These are phyloP conservation scores for Hygrophila difformis DNA, from an alignment of 257 asterid genomes.

Conservation along the genomic window DNA sequence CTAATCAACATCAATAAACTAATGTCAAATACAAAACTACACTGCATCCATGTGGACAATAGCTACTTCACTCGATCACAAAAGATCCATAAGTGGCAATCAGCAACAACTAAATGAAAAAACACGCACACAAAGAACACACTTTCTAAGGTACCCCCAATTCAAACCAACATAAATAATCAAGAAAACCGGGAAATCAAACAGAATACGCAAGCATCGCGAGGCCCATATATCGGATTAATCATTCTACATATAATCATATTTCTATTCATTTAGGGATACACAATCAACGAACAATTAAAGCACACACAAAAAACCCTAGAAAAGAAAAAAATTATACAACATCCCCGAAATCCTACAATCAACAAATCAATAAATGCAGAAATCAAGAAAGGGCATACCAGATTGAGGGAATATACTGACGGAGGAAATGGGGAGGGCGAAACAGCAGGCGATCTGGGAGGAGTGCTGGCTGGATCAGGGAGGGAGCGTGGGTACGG, in stretches of 20 bases:
- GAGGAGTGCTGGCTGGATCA: constrained; percentile 13
- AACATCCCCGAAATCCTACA: constrained; percentile 19
- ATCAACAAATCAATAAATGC: constrained; percentile 19
- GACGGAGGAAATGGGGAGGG: constrained; percentile 12
- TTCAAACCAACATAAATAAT: neutral
- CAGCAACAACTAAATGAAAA: constrained; percentile 1
- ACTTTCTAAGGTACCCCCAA: constrained; percentile 4
- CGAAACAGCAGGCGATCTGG: constrained; percentile 24
- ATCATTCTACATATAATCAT: constrained; percentile 6
- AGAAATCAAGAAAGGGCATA: constrained; percentile 13
- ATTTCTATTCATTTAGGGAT: neutral
- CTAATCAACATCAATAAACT: no score
- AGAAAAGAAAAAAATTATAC: constrained; percentile 4
- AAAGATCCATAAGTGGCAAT: no score
- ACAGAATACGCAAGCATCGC: constrained; percentile 1
- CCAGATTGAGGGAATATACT: constrained; percentile 17
- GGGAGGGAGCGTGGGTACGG: constrained; percentile 14
- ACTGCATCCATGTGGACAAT: no score
- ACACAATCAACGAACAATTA: neutral
- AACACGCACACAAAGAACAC: neutral
- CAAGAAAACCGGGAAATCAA: constrained; percentile 6
- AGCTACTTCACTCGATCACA: no score
- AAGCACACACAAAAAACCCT: constrained; percentile 23
- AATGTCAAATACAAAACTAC: no score
- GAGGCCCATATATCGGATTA: constrained; percentile 1